Base-by-base conservation (phyloP, 75 land plant genomes). In the Pinus taeda region DNA sequence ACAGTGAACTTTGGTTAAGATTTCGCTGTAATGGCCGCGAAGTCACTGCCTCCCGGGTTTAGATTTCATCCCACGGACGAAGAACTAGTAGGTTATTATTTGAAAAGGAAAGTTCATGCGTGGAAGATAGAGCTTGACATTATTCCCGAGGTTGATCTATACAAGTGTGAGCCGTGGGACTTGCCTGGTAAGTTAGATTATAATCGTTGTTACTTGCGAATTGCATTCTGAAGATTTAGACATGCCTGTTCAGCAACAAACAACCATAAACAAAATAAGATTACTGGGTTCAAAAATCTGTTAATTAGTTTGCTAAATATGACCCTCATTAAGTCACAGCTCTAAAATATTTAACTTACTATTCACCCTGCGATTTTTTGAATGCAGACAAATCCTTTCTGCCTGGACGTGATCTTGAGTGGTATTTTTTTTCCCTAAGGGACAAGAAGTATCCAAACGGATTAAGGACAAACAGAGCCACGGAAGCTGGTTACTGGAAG, bases 61-160 rank as follows among this genome's bases (percentile, higher is more conserved):
- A 63, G 82, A 15, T 82, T 82, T 59, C 84, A 82, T 29, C 84
- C 84, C 20, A 82, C 84, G 17, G 84, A 82, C 74, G 82, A 60
- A 56, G 84, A 82, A 30, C 60, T 82, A 4, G 84, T 82, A 6
- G 76, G 71, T 21, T 82, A 82, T 39, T 82, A 82, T 45, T 57
- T 82, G 70, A 71, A 74, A 58, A 73, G 73, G 14, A 82, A 79
- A 63, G 70, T 82, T 15, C 61, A 39, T 60, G 45, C 55, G n/a
- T 74, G 70, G 29, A 78, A 55, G 33, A 70, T 78, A 4, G 79
- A 78, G 21, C 73, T 78, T 70, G 79, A 78, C 29, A 56, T 73
- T 59, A 78, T 78, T 53, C 74, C 74, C 0, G 79, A 78, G 21
- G 36, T 78, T 69, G 79, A 78, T 55, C 57, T 78, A 4, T 78